Conservation (phyloP, 1,139 yeast species). For the Geotrichum candidum region DNA sequence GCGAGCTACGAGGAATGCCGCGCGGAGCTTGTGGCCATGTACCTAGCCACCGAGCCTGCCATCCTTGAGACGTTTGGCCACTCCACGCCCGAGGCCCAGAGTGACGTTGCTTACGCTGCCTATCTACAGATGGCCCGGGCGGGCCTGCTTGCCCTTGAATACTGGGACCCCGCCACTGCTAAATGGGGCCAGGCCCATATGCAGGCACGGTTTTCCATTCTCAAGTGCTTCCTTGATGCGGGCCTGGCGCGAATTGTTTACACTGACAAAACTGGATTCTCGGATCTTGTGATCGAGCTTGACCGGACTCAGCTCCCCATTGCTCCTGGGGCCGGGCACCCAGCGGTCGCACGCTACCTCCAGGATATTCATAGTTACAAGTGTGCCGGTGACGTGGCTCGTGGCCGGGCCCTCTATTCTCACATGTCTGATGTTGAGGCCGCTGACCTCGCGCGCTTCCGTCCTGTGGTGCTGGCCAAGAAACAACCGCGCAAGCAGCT, state of each 20-base stretch:
- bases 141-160: constrained; percentile 73
- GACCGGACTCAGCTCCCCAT: constrained; percentile 44
- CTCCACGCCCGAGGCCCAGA: constrained; percentile 45
- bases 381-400: constrained; percentile 62
- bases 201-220: constrained; percentile 84
- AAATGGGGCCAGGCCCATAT: constrained; percentile 95
- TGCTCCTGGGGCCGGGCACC: constrained; percentile 54
- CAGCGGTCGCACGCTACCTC: constrained; percentile 66
- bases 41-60: constrained; percentile 60
- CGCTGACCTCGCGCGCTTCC: constrained; percentile 50
- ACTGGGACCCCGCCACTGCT: constrained; percentile 71
- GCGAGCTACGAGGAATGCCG: constrained; percentile 94
- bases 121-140: constrained; percentile 83
- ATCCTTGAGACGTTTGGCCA: constrained; percentile 71
- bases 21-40: constrained; percentile 85
- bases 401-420: constrained; percentile 57
- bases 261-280: constrained; percentile 46
- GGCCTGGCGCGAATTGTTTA: constrained; percentile 50
- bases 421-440: constrained; percentile 62
- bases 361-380: constrained; percentile 69
- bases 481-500: constrained; percentile 79
- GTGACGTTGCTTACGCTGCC: constrained; percentile 58
- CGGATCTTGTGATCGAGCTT: constrained; percentile 36
- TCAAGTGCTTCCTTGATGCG: constrained; percentile 54
- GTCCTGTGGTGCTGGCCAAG: constrained; percentile 62